Evolutionary conservation across 441 rosid species (phyloP).

Genomic region (Breynia disticha): DNA sequence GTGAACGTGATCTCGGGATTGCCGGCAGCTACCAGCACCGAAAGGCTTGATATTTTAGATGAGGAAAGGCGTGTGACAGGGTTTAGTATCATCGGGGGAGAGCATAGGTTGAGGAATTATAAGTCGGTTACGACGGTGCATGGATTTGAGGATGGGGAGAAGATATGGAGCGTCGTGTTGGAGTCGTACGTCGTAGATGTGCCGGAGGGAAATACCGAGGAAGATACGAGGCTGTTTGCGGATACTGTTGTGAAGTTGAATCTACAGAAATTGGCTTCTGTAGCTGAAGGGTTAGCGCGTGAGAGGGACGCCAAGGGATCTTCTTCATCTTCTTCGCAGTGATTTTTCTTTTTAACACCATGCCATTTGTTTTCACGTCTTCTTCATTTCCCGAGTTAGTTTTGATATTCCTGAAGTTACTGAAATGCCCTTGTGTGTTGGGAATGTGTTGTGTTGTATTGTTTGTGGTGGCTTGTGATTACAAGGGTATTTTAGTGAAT

Average conservation of each 20-base stretch:
- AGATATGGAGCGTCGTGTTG: slow-evolving; percentile 48
- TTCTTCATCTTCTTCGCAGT: too few relatives aligned
- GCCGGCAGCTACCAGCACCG: slow-evolving; percentile 86
- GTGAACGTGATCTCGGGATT: slow-evolving; percentile 69
- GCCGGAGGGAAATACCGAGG: slow-evolving; percentile 65
- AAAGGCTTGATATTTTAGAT: slow-evolving; percentile 64
- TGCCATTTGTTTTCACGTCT: too few relatives aligned
- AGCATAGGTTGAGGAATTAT: slow-evolving; percentile 68
- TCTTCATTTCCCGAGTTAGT: too few relatives aligned
- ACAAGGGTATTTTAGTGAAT: too few relatives aligned
- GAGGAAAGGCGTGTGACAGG: slow-evolving; percentile 55
- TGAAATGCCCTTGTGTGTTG: too few relatives aligned
- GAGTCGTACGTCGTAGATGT: slow-evolving; percentile 76
- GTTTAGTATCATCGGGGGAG: slow-evolving; percentile 76
- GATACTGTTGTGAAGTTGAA: slow-evolving; percentile 84
- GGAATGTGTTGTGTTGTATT: too few relatives aligned
- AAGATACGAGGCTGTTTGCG: slow-evolving; percentile 70
- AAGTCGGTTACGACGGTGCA: slow-evolving; percentile 67
- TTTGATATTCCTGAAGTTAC: too few relatives aligned
- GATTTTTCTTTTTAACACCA: too few relatives aligned
- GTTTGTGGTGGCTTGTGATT: too few relatives aligned
- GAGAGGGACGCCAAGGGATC: too few relatives aligned
- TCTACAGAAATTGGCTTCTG: slow-evolving; percentile 48
- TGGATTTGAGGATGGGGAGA: slow-evolving; percentile 37
- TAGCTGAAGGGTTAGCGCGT: slow-evolving; percentile 22